Evolutionary conservation across 2,329 filamentous ascomycete species (phyloP), one percentile per base, ranked within the genome.

Genomic region (Trichoderma afroharzianum): DNA sequence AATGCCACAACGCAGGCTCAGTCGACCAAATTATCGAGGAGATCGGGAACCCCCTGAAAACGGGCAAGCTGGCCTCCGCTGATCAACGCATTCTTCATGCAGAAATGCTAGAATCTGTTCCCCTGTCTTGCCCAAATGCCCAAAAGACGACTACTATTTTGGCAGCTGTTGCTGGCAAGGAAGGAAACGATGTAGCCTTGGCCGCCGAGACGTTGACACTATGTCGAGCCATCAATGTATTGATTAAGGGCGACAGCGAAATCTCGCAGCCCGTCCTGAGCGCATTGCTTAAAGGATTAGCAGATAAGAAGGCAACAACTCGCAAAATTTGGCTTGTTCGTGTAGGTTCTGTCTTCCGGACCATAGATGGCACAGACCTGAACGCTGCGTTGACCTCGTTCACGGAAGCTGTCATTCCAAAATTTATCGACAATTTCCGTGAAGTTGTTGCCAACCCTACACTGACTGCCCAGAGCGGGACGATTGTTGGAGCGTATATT

Each of bases 11-110:
- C 74, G 81, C 85, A 6, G 80, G 84, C 4, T 81, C 86, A 5
- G 82, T 97, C 55, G 86, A 88, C 43, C 91, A 92, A 76, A 88
- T 95, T 57, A 86, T 90, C 2, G 91, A 93, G 73, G 95, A 98
- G 79, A 87, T 98, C 63, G 82, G 96, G 6, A 87, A 83, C 14
- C 94, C 94, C 1, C 82, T 99, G 72, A 97, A 95, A 80, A 86
- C 90, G 21, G 91, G 93, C 68, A 99, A 98, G 79, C 86, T 97
- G 24, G 88, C 94, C 4, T 91, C 92, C 68, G 90, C 93, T 18
- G 96, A 99, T 72, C 94, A 98, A 76, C 92, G 94, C 77, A 87
- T 92, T 4, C 84, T 95, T 3, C 91, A 98, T 81, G 91, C 93
- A 5, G 92, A 96, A 77, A 93, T 97, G 85, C 85, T 99, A 3